These are phyloP conservation scores for Hyaloperonospora brassicae DNA, from an alignment of 352 stramenopile genomes.

Conservation along the genomic window DNA sequence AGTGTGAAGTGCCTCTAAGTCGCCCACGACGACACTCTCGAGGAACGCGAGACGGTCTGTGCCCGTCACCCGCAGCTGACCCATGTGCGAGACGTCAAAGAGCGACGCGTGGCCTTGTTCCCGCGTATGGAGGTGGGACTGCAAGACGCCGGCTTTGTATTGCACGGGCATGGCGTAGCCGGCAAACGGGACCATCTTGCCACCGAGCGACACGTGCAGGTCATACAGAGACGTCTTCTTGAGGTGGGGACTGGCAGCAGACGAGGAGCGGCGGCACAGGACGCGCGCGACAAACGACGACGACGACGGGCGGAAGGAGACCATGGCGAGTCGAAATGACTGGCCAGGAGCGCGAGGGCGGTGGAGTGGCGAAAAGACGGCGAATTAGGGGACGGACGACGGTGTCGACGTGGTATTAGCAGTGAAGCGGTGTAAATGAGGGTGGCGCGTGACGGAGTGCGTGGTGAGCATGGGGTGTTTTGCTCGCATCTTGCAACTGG, in stretches of 20 bases:
- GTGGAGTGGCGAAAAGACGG: no score
- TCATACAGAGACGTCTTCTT: slow-evolving; percentile 79
- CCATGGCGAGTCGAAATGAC: background rate
- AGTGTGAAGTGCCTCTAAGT: slow-evolving; percentile 82
- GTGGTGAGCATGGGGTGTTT: no score
- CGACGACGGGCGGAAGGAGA: slow-evolving; percentile 13
- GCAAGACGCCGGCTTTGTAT: slow-evolving; percentile 93
- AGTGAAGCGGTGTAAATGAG: no score
- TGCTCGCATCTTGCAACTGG: no score
- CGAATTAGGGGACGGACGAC: no score
- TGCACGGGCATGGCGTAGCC: slow-evolving; percentile 97
- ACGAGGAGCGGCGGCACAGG: slow-evolving; percentile 24
- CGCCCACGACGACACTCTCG: slow-evolving; percentile 92
- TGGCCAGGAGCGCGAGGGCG: no score
- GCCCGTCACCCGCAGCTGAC: slow-evolving; percentile 90
- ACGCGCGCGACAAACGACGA: slow-evolving; percentile 4
- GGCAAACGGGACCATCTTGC: slow-evolving; percentile 93
- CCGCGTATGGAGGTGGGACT: slow-evolving; percentile 86
- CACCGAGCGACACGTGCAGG: slow-evolving; percentile 61
- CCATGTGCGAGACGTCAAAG: slow-evolving; percentile 99
- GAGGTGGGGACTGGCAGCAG: slow-evolving; percentile 25
- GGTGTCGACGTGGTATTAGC: no score
- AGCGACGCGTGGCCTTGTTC: slow-evolving; percentile 73
- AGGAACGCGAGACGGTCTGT: slow-evolving; percentile 93
- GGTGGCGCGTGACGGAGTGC: no score